Evolutionary conservation across 768 basidiomycete species (phyloP).

Genomic region (Pisolithus microcarpus): DNA sequence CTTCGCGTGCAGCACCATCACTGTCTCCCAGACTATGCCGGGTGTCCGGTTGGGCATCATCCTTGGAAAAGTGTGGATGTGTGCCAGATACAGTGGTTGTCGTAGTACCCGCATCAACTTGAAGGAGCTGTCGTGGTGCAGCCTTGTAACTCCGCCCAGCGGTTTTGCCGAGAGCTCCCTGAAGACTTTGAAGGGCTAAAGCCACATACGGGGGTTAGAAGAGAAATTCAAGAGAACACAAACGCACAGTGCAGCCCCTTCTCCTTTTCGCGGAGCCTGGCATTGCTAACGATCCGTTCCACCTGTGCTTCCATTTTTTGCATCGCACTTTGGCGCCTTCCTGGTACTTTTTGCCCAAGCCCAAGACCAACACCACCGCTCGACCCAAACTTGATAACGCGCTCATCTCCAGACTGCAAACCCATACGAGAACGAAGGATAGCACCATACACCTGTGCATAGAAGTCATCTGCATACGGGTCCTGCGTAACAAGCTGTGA

Average conservation of each 20-base stretch:
- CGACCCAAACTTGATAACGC: slow-evolving; percentile 79
- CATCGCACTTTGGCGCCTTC: slow-evolving; percentile 77
- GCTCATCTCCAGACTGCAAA: slow-evolving; percentile 55
- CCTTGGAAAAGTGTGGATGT: slow-evolving; percentile 47
- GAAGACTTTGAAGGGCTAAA: slow-evolving; percentile 64
- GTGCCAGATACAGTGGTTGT: slow-evolving; percentile 33
- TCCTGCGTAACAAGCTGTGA: slow-evolving; percentile 97
- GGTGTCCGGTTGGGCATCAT: slow-evolving; percentile 30
- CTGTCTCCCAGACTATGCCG: slow-evolving; percentile 23
- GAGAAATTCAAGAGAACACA: slow-evolving; percentile 4
- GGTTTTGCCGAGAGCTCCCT: slow-evolving; percentile 93
- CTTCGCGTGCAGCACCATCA: slow-evolving; percentile 61
- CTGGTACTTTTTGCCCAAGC: slow-evolving; percentile 52
- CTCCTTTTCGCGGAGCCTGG: slow-evolving; percentile 79
- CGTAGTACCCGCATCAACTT: slow-evolving; percentile 59
- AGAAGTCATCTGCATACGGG: slow-evolving; percentile 97
- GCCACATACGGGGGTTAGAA: not conserved
- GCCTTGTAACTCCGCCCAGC: slow-evolving; percentile 91
- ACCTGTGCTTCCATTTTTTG: slow-evolving; percentile 93
- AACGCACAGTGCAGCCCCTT: slow-evolving; percentile 56
- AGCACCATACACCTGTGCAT: slow-evolving; percentile 91
- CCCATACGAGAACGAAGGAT: slow-evolving; percentile 75
- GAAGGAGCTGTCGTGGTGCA: slow-evolving; percentile 91
- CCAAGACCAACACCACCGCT: slow-evolving; percentile 84
- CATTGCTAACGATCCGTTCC: slow-evolving; percentile 90